Conservation (phyloP, 108 stramenopile species). For the Cylindrotheca fusiformis region DNA sequence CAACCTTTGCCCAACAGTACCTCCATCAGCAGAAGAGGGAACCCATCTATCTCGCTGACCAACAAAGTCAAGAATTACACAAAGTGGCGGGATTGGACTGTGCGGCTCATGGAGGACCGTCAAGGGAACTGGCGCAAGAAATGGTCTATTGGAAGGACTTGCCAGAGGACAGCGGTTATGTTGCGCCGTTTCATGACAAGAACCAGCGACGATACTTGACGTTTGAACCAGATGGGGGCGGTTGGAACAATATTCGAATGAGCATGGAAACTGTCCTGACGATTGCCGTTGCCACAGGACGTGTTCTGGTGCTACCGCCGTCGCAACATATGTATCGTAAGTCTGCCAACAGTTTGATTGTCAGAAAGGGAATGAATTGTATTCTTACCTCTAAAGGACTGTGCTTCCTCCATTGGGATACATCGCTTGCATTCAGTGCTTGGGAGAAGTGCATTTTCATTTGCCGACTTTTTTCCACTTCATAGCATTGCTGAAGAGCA, state of each 20-base stretch:
- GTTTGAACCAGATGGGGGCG: constrained; percentile 91
- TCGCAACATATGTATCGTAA: constrained; percentile 26
- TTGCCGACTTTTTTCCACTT: constrained; percentile 48
- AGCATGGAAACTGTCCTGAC: constrained; percentile 70
- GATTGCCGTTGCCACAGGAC: constrained; percentile 87
- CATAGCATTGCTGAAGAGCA: constrained; percentile 70
- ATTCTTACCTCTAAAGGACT: constrained; percentile 55
- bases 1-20: neutral
- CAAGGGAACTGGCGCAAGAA: constrained; percentile 35
- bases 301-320: constrained; percentile 72
- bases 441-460: constrained; percentile 29
- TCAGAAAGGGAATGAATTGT: constrained; percentile 50
- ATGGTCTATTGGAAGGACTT: constrained; percentile 86
- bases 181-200: constrained; percentile 38
- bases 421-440: constrained; percentile 60
- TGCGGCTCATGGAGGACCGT: constrained; percentile 71
- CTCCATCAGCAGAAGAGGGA: neutral
- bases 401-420: constrained; percentile 67
- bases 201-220: constrained; percentile 65
- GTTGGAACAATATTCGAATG: constrained; percentile 96
- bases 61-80: neutral
- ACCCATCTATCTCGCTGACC: neutral
- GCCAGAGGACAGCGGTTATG: constrained; percentile 48
- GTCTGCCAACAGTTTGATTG: constrained; percentile 37
- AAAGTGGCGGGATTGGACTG: constrained; percentile 68